phyloP scores from a whole-genome alignment of 305 asterid species.

The Rubia balearica region DNA sequence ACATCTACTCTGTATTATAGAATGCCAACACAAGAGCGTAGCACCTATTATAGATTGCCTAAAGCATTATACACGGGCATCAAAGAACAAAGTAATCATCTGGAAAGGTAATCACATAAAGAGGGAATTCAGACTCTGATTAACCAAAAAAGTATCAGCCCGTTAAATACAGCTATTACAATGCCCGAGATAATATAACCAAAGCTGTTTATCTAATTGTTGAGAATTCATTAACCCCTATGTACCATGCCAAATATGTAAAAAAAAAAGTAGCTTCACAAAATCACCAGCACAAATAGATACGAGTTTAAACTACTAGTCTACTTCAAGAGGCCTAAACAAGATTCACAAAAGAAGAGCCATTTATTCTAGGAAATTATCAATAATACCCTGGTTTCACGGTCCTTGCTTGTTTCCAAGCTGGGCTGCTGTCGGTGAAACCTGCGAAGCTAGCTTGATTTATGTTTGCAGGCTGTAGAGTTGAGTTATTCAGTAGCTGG shows the following conservation, averaged over 20 bases:
- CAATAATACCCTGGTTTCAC: constrained; percentile 25
- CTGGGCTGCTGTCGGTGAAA: constrained; percentile 26
- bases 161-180: neutral
- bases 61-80: neutral
- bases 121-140: neutral
- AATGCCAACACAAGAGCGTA: too few relatives aligned
- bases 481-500: constrained; percentile 22
- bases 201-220: neutral
- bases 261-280: neutral
- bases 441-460: constrained; percentile 25
- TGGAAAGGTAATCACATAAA: neutral
- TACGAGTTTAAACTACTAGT: constrained; percentile 17
- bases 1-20: too few relatives aligned
- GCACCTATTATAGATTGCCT: too few relatives aligned
- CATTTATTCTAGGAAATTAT: neutral
- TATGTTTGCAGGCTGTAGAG: constrained; percentile 23
- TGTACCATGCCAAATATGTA: neutral
- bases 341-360: neutral
- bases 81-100: neutral
- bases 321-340: neutral
- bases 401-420: constrained; percentile 31
- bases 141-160: neutral
- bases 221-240: neutral
- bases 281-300: neutral
- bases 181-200: neutral